Evolutionary conservation across 2,329 filamentous ascomycete genomes (phyloP).

Genomic region (Chlorencoelia australis): DNA sequence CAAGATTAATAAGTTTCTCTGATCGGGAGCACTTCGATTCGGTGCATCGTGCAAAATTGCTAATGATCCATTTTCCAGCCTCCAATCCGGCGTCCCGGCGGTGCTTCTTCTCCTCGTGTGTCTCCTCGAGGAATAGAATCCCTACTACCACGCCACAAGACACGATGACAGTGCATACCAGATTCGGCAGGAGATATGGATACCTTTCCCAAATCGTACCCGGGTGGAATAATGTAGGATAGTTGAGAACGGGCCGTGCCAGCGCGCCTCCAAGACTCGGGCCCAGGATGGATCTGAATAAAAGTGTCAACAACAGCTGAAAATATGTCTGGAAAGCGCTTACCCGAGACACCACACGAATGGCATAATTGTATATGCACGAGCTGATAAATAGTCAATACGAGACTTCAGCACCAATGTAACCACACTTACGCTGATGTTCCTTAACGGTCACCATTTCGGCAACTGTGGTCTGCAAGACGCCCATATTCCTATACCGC

Average conservation of each 20-base stretch:
- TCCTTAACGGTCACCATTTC: conserved; percentile 89
- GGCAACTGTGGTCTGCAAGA: conserved; percentile 88
- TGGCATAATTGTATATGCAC: conserved; percentile 95
- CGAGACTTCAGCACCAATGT: conserved; percentile 23
- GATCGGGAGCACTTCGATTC: conserved; percentile 26
- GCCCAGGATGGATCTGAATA: conserved; percentile 70
- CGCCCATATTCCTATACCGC: conserved; percentile 69
- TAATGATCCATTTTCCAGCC: conserved; percentile 60
- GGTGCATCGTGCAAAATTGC: conserved; percentile 25
- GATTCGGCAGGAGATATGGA: conserved; percentile 84
- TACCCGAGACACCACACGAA: conserved; percentile 95
- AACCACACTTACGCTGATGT: conserved; percentile 63
- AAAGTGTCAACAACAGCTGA: conserved; percentile 6
- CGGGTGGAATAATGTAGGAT: conserved; percentile 60
- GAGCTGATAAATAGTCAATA: conserved; percentile 43
- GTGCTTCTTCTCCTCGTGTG: conserved; percentile 72
- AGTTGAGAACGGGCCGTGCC: conserved; percentile 75
- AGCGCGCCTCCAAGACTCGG: conserved; percentile 85
- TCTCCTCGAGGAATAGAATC: conserved; percentile 85
- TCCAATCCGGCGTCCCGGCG: conserved; percentile 68
- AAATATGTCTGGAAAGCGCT: conserved; percentile 23
- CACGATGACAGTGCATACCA: conserved; percentile 79
- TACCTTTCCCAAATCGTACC: conserved; percentile 76
- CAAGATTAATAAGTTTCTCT: conserved; percentile 30
- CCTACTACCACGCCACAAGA: conserved; percentile 67